Percentiles rank a stretch among this genome's conserved stretches.
Conservation (phyloP, 75 land plant genomes). For the Pinus taeda region DNA sequence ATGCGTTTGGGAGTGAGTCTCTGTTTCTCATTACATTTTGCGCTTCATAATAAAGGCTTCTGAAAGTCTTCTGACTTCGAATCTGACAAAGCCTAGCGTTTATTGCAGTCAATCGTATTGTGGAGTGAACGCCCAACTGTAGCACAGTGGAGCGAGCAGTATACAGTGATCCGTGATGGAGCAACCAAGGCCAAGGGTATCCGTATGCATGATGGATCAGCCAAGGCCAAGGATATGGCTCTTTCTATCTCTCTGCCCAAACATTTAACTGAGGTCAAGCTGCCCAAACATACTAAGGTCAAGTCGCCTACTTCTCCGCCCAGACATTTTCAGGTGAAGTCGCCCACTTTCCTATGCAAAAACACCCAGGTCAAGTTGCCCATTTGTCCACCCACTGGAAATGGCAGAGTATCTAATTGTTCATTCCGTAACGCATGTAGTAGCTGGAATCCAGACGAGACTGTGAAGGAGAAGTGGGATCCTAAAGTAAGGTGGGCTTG, state of each 20-base stretch:
- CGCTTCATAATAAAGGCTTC: neutral
- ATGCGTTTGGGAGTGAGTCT: neutral
- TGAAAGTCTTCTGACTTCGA: neutral
- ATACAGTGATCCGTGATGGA: too few species aligned
- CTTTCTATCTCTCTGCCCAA: too few species aligned
- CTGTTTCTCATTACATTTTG: neutral
- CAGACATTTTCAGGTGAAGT: too few species aligned
- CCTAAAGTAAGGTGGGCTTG: conserved; percentile 16
- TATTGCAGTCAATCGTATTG: neutral
- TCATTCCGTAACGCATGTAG: neutral
- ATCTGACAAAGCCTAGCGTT: neutral
- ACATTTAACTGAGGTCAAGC: too few species aligned
- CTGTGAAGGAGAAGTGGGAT: neutral
- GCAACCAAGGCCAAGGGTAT: neutral
- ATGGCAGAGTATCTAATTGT: neutral
- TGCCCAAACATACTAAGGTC: too few species aligned
- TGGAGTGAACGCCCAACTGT: neutral
- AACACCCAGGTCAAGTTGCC: too few species aligned
- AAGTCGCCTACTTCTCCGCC: too few species aligned
- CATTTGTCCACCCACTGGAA: too few species aligned
- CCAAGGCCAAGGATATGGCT: too few species aligned
- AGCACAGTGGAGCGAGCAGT: too few species aligned
- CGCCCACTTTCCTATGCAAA: too few species aligned
- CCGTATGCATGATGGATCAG: too few species aligned
- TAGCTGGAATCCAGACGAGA: neutral